phyloP scores from a whole-genome alignment of 768 basidiomycete species.

The Boletus insuetus region DNA sequence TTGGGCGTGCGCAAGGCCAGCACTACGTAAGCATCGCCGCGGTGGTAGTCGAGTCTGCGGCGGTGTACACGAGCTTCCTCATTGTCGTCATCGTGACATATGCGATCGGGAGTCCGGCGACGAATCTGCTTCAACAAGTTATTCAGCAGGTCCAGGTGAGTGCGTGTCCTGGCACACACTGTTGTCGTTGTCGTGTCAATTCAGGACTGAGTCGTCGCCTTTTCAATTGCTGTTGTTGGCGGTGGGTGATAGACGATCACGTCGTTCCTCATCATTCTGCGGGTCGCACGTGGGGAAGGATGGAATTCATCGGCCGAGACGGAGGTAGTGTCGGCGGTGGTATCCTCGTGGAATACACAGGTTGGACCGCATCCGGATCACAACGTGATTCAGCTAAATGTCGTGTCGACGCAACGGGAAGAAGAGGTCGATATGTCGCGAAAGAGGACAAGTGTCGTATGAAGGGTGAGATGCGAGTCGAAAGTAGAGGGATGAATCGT shows the following conservation, averaged over 20 bases:
- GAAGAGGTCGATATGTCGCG: background rate
- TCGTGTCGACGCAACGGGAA: background rate
- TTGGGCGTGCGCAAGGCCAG: conserved; percentile 35
- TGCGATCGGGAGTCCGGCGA: conserved; percentile 37
- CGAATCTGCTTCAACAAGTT: conserved; percentile 36
- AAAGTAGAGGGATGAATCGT: background rate
- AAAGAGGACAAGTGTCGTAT: background rate
- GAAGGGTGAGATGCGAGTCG: background rate
- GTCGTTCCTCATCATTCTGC: conserved; percentile 38
- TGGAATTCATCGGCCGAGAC: conserved; percentile 17
- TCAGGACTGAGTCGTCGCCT: background rate
- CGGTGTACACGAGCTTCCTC: conserved; percentile 41
- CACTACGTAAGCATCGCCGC: conserved; percentile 38
- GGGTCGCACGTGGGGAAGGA: conserved; percentile 37
- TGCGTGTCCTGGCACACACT: background rate
- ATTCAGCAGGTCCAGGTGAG: conserved; percentile 7
- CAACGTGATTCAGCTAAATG: background rate
- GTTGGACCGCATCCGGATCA: background rate
- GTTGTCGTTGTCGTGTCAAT: background rate
- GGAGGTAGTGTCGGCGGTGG: background rate
- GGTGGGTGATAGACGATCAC: conserved; percentile 33
- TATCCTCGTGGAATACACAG: background rate
- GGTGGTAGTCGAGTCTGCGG: conserved; percentile 44
- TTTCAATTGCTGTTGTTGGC: background rate
- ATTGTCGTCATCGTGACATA: conserved; percentile 42